These are phyloP conservation scores for Boletus patriciae DNA, from an alignment of 768 basidiomycete species.

Conservation along the genomic window DNA sequence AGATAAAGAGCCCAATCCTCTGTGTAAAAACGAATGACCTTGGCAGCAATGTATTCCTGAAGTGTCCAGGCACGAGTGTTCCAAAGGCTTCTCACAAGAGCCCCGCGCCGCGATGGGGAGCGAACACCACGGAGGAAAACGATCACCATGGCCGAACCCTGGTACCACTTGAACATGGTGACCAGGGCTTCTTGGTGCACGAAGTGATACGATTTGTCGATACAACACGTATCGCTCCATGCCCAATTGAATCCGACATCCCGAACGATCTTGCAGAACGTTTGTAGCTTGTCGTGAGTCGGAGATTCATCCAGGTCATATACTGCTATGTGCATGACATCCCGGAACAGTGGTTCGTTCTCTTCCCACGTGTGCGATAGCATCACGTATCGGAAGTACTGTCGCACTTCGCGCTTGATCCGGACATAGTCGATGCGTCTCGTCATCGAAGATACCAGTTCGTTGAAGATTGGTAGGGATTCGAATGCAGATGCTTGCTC, in stretches of 20 bases:
- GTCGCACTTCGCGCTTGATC: not conserved
- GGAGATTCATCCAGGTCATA: no score
- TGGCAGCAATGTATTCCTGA: no score
- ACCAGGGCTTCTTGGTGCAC: not conserved
- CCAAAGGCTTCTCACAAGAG: not conserved
- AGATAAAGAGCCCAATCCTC: no score
- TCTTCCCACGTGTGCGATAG: not conserved
- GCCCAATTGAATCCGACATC: not conserved
- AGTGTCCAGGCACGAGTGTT: no score
- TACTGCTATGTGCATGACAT: not conserved
- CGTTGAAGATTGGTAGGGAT: no score
- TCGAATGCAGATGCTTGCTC: no score
- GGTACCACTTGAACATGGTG: not conserved
- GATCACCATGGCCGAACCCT: not conserved
- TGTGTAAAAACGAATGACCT: no score
- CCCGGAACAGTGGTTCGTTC: not conserved
- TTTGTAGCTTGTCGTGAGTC: no score
- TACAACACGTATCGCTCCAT: not conserved
- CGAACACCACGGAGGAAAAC: not conserved
- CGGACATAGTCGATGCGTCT: no score
- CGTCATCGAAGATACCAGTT: no score
- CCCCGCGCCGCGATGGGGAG: not conserved
- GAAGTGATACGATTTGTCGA: not conserved
- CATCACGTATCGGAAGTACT: not conserved
- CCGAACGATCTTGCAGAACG: not conserved